Evolutionary conservation across 108 stramenopile species (phyloP).

Genomic region (Aurantiochytrium sp.): DNA sequence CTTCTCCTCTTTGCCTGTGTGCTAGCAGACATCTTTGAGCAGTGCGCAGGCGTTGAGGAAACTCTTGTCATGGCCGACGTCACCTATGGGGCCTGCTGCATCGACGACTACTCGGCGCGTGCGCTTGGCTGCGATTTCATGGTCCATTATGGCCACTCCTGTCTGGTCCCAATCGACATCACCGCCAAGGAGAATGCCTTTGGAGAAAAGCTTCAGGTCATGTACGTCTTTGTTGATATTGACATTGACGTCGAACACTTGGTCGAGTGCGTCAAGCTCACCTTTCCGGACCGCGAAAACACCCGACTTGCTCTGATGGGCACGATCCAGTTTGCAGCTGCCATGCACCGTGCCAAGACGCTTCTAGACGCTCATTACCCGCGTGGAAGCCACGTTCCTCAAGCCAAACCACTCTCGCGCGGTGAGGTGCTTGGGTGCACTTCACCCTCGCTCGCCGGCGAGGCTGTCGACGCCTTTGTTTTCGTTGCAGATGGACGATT

Average conservation of each 20-base stretch:
- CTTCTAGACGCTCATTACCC: constrained; percentile 32
- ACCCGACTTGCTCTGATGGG: constrained; percentile 50
- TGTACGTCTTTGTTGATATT: constrained; percentile 99
- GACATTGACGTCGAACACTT: constrained; percentile 74
- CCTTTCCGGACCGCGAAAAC: not conserved
- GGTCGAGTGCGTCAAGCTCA: constrained; percentile 60
- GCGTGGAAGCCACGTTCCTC: constrained; percentile 30
- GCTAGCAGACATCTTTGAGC: constrained; percentile 79
- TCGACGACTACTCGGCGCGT: constrained; percentile 85
- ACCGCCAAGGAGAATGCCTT: constrained; percentile 39
- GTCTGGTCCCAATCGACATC: constrained; percentile 82
- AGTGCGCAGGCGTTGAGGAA: constrained; percentile 49
- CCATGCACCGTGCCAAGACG: constrained; percentile 61
- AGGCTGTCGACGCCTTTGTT: constrained; percentile 58
- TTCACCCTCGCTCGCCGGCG: constrained; percentile 58
- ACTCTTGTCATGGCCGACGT: constrained; percentile 87
- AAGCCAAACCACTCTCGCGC: constrained; percentile 70
- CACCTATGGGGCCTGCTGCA: constrained; percentile 97
- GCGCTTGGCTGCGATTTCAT: constrained; percentile 78
- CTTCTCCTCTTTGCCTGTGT: constrained; percentile 85
- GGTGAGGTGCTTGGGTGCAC: constrained; percentile 97
- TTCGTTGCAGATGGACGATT: constrained; percentile 97
- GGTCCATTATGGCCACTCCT: constrained; percentile 95
- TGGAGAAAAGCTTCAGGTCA: constrained; percentile 45
- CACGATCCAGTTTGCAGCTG: constrained; percentile 79